Evolutionary conservation across 169 alveolate genomes (phyloP).

Genomic region (Plasmodium gonderi): DNA sequence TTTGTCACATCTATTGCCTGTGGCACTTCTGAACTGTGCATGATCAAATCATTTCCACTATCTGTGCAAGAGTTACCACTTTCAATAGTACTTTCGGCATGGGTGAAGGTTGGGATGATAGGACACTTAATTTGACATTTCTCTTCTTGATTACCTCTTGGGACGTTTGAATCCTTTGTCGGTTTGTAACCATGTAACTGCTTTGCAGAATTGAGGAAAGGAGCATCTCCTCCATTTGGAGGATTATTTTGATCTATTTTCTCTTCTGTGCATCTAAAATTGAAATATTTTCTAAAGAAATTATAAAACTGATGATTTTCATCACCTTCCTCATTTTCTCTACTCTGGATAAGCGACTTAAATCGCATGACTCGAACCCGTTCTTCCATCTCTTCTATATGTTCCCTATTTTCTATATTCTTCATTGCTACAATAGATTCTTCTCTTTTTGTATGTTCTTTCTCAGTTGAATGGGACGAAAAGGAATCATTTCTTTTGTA

Average conservation of each 20-base stretch:
- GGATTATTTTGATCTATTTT: neutral
- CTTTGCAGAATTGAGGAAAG: too few relatives aligned
- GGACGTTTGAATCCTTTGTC: too few relatives aligned
- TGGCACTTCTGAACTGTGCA: neutral
- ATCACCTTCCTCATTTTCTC: neutral
- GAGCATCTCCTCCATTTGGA: neutral
- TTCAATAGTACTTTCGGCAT: too few relatives aligned
- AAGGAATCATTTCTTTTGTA: neutral
- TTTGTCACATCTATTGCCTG: neutral
- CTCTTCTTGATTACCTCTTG: too few relatives aligned
- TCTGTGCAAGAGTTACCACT: too few relatives aligned
- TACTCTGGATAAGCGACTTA: neutral
- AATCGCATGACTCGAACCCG: conserved; percentile 6
- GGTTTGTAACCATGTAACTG: too few relatives aligned
- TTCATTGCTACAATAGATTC: conserved; percentile 11
- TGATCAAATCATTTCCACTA: too few relatives aligned
- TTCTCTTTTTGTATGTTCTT: neutral
- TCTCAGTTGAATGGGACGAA: neutral
- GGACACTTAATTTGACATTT: too few relatives aligned
- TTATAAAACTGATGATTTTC: neutral
- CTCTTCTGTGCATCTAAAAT: neutral
- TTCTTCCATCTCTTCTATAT: conserved; percentile 3
- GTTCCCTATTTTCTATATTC: neutral
- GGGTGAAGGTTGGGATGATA: too few relatives aligned
- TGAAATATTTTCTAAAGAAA: neutral